phyloP scores from a whole-genome alignment of 331 rosid species.

The Rhamnella rubrinervis region DNA sequence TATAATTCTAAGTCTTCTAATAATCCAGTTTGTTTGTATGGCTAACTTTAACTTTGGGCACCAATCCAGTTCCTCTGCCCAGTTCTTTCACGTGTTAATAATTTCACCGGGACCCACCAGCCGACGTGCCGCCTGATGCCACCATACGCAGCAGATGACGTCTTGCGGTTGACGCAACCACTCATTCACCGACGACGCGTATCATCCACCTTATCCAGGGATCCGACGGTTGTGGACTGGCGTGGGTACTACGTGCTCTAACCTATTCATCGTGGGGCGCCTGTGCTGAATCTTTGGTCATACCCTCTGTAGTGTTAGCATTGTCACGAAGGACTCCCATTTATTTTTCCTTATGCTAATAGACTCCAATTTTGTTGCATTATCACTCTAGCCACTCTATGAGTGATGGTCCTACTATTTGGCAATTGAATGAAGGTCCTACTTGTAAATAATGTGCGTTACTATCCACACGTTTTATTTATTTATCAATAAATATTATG shows the following conservation, averaged over 20 bases:
- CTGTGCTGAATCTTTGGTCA: neutral
- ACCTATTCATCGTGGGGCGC: neutral
- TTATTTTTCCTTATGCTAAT: no score
- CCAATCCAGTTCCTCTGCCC: neutral
- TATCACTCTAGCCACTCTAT: no score
- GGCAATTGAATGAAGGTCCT: no score
- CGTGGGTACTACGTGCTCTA: neutral
- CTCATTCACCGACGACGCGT: slow-evolving; percentile 13
- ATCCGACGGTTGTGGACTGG: slow-evolving; percentile 8
- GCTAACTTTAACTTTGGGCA: neutral
- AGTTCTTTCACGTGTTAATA: neutral
- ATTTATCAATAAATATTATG: no score
- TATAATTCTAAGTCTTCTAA: no score
- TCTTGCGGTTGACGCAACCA: slow-evolving; percentile 27
- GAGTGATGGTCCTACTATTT: no score
- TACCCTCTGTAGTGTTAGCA: neutral
- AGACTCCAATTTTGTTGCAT: no score
- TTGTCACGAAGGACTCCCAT: no score
- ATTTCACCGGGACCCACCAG: neutral
- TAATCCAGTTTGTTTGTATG: slow-evolving; percentile 1
- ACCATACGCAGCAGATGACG: neutral
- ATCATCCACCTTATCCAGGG: slow-evolving; percentile 19
- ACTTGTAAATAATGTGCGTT: no score
- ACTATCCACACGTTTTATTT: no score
- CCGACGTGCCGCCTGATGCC: neutral